Evolutionary conservation across 371 early-diverging fungal genomes (phyloP), one percentile per base, ranked within the genome.

Genomic region (Mortierella sp.): DNA sequence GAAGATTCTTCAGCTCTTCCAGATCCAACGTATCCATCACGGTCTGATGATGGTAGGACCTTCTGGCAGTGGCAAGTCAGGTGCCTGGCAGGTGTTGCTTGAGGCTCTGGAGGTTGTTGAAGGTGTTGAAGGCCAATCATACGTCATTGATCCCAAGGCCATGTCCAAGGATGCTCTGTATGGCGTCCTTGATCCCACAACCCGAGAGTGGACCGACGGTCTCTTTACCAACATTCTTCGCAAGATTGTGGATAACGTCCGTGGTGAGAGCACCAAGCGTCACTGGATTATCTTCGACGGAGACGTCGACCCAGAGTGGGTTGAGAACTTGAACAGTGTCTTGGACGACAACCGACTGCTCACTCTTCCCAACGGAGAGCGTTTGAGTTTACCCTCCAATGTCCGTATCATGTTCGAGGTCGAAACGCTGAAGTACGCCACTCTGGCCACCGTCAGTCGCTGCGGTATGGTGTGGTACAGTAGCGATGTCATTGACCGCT

Each of bases 221-320:
- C 82, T 98, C 48, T 99, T 99, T 67, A 99, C 99, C 13, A 94
- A 94, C 63, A 91, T 98, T 39, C 85, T 99, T 55, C 92, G 99
- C 61, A 95, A 95, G 81, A 98, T 98, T 69, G 89, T 98, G 19
- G 97, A 97, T 72, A 96, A 98, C 54, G 96, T 96, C n/a, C 92
- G 98, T 78, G 98, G 98, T 59, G 98, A 99, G 83, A 91, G 91
- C 58, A 61, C 84, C 39, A 93, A 92, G 71, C 91, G 97, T 19
- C 97, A 98, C 74, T 99, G 99, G 99, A 98, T 99, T 67, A 91
- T 99, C 31, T 99, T 99, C 82, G 99, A 99, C 82, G 98, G 99
- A 70, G 98, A 97, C 84, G 96, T 99, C 31, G 98, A 99, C 83
- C 98, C 99, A 17, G 97, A 97, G 73, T 99, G 99, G 99, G 98